These are phyloP conservation scores for Huntiella abstrusa DNA, from an alignment of 2,329 filamentous ascomycete species.

Conservation along the genomic window DNA sequence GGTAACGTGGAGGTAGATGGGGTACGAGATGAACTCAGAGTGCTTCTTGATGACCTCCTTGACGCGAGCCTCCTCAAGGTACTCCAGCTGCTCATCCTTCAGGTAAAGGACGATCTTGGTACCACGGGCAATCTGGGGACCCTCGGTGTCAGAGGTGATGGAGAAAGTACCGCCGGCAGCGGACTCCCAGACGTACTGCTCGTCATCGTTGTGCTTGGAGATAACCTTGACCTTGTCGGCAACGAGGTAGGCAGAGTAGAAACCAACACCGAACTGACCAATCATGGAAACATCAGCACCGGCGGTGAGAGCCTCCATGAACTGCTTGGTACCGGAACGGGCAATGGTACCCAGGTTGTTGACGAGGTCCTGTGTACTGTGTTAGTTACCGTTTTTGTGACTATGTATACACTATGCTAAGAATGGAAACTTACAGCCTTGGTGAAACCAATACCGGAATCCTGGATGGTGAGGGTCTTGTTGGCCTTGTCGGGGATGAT, in stretches of 20 bases:
- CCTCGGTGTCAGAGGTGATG: conserved; percentile 75
- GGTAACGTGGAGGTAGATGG: conserved; percentile 98
- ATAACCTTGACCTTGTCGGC: conserved; percentile 89
- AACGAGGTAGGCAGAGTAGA: conserved; percentile 99
- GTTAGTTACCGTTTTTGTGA: conserved; percentile 19
- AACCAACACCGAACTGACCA: conserved; percentile 99
- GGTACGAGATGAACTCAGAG: conserved; percentile 99
- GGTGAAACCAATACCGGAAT: conserved; percentile 99
- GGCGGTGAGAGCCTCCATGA: conserved; percentile 97
- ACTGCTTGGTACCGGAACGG: conserved; percentile 98
- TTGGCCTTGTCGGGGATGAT: conserved; percentile 94
- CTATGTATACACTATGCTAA: not conserved
- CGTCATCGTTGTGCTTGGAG: conserved; percentile 99
- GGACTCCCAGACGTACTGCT: conserved; percentile 99
- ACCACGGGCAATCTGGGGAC: conserved; percentile 78
- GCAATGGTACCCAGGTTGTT: conserved; percentile 99
- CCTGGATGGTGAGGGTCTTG: conserved; percentile 93
- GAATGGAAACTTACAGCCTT: conserved; percentile 65
- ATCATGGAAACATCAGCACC: conserved; percentile 99
- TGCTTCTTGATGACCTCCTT: conserved; percentile 99
- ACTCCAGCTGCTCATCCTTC: conserved; percentile 98
- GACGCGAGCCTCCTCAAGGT: conserved; percentile 96
- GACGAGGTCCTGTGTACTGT: conserved; percentile 57
- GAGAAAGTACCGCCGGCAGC: conserved; percentile 94
- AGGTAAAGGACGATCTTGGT: conserved; percentile 97